Evolutionary conservation across 805 yeast genomes (phyloP).

Genomic region (Metschnikowia amazonensis): DNA sequence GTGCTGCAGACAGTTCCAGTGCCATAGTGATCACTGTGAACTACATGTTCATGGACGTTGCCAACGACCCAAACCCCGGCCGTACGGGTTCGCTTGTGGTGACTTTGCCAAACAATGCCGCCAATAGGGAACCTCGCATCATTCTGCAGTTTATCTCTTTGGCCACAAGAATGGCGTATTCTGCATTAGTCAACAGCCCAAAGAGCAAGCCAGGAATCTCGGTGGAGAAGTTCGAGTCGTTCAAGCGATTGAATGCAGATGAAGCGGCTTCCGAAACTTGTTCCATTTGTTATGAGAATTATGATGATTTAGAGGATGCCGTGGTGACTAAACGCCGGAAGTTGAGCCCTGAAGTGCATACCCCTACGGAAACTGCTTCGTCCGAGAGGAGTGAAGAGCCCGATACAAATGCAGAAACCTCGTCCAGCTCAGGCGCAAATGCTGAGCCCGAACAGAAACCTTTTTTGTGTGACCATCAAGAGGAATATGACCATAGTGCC

Average conservation of each 20-base stretch:
- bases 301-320: constrained; percentile 10
- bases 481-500: constrained; percentile 51
- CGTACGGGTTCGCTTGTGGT: constrained; percentile 58
- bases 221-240: constrained; percentile 47
- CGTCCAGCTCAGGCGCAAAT: neutral
- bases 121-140: constrained; percentile 55
- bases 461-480: constrained; percentile 14
- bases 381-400: constrained; percentile 8
- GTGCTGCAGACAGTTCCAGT: constrained; percentile 21
- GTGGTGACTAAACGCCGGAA: constrained; percentile 14
- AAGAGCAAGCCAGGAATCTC: constrained; percentile 52
- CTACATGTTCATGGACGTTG: constrained; percentile 41
- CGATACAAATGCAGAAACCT: constrained; percentile 7
- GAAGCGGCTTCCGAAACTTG: constrained; percentile 39
- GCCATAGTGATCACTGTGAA: constrained; percentile 43
- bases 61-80: constrained; percentile 35
- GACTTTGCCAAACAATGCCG: constrained; percentile 63
- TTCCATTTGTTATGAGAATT: constrained; percentile 61
- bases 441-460: constrained; percentile 9
- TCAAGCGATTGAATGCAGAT: constrained; percentile 34
- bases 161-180: constrained; percentile 66
- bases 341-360: constrained; percentile 12
- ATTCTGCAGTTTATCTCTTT: constrained; percentile 58
- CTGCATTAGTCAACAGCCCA: constrained; percentile 52
- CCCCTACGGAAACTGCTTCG: constrained; percentile 11